phyloP scores from a whole-genome alignment of 768 basidiomycete species.

The Termitomyces sp. region DNA sequence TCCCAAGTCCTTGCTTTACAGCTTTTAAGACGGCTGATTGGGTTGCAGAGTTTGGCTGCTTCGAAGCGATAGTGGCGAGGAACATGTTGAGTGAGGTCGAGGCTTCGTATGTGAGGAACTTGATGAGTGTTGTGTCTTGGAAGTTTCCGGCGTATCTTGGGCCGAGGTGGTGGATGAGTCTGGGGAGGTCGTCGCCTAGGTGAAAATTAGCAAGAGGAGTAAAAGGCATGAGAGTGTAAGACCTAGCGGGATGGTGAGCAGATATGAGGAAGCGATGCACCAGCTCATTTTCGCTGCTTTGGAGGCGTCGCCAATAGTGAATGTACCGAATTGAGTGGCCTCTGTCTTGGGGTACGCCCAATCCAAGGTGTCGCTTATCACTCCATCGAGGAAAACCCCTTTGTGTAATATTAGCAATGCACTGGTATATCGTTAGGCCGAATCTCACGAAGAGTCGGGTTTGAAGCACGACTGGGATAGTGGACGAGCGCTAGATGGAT shows the following conservation, averaged over 20 bases:
- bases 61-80: conserved; percentile 45
- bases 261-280: conserved; percentile 65
- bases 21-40: conserved; percentile 43
- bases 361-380: conserved; percentile 57
- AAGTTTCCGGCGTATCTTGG: conserved; percentile 76
- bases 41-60: conserved; percentile 22
- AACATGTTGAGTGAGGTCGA: conserved; percentile 83
- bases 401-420: not conserved
- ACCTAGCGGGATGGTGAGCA: conserved; percentile 61
- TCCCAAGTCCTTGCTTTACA: conserved; percentile 44
- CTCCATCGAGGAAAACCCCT: conserved; percentile 79
- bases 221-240: not conserved
- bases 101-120: conserved; percentile 82
- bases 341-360: conserved; percentile 62
- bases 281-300: conserved; percentile 48
- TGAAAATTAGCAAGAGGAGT: not conserved
- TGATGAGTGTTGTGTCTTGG: conserved; percentile 65
- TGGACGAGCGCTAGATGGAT: conserved; percentile 69
- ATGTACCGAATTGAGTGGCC: conserved; percentile 31
- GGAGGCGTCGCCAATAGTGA: conserved; percentile 55
- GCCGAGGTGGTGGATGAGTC: conserved; percentile 78
- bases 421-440: not conserved
- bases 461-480: conserved; percentile 51
- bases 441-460: conserved; percentile 57
- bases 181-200: conserved; percentile 65